phyloP scores from a whole-genome alignment of 2,329 filamentous ascomycete genomes.

The Stagonosporopsis vannaccii region DNA sequence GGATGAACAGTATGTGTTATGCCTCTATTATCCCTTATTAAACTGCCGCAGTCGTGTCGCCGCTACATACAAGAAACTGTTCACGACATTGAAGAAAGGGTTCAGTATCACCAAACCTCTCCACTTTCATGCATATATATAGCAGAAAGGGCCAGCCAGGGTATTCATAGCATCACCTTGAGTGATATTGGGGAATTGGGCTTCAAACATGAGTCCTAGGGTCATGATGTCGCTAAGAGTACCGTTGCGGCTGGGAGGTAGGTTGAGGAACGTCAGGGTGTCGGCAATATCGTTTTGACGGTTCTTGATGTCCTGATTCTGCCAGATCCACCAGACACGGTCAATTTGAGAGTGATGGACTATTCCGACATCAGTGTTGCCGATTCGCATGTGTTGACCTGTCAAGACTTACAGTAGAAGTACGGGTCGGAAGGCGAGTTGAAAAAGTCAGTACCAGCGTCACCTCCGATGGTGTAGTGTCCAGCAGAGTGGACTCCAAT shows the following conservation, averaged over 20 bases:
- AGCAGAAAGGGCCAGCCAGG: conserved; percentile 56
- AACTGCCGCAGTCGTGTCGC: neutral
- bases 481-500: conserved; percentile 55
- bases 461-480: conserved; percentile 56
- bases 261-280: conserved; percentile 55
- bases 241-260: conserved; percentile 53
- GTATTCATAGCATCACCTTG: conserved; percentile 51
- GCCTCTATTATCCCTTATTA: no score
- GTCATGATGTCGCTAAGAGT: conserved; percentile 55
- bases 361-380: neutral
- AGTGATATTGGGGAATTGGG: conserved; percentile 34
- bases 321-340: conserved; percentile 60
- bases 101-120: neutral
- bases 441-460: conserved; percentile 55
- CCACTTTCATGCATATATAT: conserved; percentile 48
- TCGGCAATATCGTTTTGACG: conserved; percentile 52
- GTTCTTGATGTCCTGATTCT: conserved; percentile 52
- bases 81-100: neutral
- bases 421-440: conserved; percentile 55
- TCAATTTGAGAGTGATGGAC: conserved; percentile 59
- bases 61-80: neutral
- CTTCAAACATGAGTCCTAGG: conserved; percentile 45
- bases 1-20: no score
- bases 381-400: no score
- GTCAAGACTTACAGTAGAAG: conserved; percentile 47